phyloP scores from a whole-genome alignment of 139 green algal genomes.

The Micractinium sp. region DNA sequence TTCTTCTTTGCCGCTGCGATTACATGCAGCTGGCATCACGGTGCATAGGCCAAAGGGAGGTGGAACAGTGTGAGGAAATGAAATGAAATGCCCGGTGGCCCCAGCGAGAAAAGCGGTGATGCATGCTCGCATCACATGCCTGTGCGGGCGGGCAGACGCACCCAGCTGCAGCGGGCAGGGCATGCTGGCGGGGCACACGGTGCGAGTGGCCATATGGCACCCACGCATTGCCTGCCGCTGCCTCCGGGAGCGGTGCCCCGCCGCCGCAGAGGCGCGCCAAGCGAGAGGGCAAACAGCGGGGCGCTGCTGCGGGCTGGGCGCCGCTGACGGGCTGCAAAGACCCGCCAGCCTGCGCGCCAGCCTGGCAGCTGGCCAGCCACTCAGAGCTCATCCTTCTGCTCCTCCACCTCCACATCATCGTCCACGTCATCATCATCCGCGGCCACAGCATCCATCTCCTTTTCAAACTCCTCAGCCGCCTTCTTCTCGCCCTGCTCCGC shows the following conservation, averaged over 20 bases:
- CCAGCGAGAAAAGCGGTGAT: neutral
- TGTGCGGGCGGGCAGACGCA: too few species aligned
- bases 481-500: neutral
- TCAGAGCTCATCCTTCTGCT: neutral
- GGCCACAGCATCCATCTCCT: neutral
- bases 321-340: too few species aligned
- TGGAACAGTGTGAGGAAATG: neutral
- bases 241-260: too few species aligned
- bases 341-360: neutral
- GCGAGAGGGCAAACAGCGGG: too few species aligned
- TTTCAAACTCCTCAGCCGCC: neutral
- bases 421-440: neutral
- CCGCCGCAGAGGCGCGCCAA: too few species aligned
- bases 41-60: neutral
- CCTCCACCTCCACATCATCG: neutral
- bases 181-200: too few species aligned
- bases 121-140: too few species aligned
- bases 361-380: neutral
- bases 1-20: neutral
- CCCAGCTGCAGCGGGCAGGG: too few species aligned
- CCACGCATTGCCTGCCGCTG: too few species aligned
- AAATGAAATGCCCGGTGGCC: neutral
- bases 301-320: too few species aligned
- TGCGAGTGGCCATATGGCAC: too few species aligned
- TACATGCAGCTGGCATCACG: neutral